These are phyloP conservation scores for Iris macrosiphon DNA, from an alignment of 106 monocot genomes.

Conservation along the genomic window DNA sequence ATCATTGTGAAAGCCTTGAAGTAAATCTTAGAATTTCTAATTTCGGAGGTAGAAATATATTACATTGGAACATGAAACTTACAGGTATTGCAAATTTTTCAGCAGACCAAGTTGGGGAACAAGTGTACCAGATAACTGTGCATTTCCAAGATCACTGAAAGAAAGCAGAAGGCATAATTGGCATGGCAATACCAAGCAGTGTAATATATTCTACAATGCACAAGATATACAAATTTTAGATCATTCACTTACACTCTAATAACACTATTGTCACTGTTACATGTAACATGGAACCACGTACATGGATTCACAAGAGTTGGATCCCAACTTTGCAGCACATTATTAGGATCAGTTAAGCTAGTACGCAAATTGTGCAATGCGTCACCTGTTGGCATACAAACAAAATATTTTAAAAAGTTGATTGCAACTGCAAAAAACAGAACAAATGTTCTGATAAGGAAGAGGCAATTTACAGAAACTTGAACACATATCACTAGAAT, in stretches of 20 bases:
- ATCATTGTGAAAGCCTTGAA: no score
- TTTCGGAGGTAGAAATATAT: no score
- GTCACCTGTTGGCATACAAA: conserved; percentile 49
- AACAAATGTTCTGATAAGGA: background rate
- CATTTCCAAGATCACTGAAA: conserved; percentile 72
- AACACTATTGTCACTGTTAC: conserved; percentile 62
- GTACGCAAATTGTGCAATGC: conserved; percentile 41
- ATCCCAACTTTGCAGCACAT: conserved; percentile 81
- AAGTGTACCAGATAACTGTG: conserved; percentile 52
- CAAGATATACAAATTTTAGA: background rate
- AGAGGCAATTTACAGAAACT: background rate
- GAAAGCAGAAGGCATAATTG: background rate
- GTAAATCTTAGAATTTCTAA: no score
- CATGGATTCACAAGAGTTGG: conserved; percentile 73
- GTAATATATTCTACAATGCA: no score
- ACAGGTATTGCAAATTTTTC: conserved; percentile 63
- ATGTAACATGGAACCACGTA: conserved; percentile 87
- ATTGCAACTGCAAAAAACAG: background rate
- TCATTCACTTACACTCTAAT: conserved; percentile 60
- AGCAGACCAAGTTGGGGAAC: conserved; percentile 58
- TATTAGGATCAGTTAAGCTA: conserved; percentile 57
- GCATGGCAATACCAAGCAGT: background rate
- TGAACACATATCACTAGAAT: no score
- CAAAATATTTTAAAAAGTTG: background rate
- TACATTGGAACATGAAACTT: conserved; percentile 9